Evolutionary conservation across 768 basidiomycete species (phyloP), one percentile per base, ranked within the genome.

Genomic region (Calocybe indica): DNA sequence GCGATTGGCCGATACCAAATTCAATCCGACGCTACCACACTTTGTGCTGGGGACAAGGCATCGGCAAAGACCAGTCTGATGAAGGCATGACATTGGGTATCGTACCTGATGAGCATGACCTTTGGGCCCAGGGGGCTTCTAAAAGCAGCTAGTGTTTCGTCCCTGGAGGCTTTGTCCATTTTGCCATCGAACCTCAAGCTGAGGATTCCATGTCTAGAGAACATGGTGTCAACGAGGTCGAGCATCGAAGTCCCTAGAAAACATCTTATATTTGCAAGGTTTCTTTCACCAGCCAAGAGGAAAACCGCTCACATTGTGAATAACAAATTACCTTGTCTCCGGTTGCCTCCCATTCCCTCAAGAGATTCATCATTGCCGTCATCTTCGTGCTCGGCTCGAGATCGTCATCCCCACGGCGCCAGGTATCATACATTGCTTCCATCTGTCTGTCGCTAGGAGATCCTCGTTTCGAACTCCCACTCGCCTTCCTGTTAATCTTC

Each of bases 241-340:
- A 87, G 72, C 79, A 85, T 83, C 1, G 81, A 81, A 0, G 84
- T 87, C 84, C 84, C 83, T 85, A 46, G n/a, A 15, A 37, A 42
- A 3, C 2, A 22, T 12, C 9, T 9, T 13, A 15, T 15, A 7
- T 37, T n/a, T 45, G 45, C 11, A 37, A 37, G 30, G 8, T 30
- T 9, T 10, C 40, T 11, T 37, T 31, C 14, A 12, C 29, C 11
- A 47, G 10, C 44, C 6, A 3, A 4, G 7, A 40, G 45, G 31
- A 15, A 30, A 40, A 41, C 12, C 13, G 59, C 76, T 43, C 49
- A 83, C 83, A 87, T 60, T 87, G 85, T 5, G 82, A 84, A 61
- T 81, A 87, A 37, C 75, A 70, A 32, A 87, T 85, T 4, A 77
- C 78, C 70, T 87, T 87, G 58, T 87, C 85, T 0, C 81, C 82